phyloP scores from a whole-genome alignment of 2,329 filamentous ascomycete genomes.

The Myrmaecium sp. region DNA sequence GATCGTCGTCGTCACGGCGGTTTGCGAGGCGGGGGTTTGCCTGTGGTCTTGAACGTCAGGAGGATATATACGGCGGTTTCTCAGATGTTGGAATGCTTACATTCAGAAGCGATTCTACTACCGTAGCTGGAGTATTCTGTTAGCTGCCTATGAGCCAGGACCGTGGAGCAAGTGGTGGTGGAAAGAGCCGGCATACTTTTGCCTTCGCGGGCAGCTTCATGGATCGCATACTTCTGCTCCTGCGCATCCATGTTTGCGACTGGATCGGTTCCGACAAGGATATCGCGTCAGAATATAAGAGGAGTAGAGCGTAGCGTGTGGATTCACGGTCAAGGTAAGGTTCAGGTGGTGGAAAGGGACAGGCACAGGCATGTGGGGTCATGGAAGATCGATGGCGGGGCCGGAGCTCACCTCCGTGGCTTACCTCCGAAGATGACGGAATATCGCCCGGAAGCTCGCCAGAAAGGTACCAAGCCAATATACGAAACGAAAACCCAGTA shows the following conservation, averaged over 20 bases:
- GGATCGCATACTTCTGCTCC: conserved; percentile 55
- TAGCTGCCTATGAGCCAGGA: conserved; percentile 8
- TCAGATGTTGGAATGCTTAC: conserved; percentile 24
- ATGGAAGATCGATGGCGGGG: too few relatives aligned
- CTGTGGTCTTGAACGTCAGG: conserved; percentile 23
- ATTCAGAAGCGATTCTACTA: conserved; percentile 59
- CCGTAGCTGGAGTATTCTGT: conserved; percentile 32
- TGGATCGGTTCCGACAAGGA: too few relatives aligned
- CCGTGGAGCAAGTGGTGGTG: conserved; percentile 4
- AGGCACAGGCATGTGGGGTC: too few relatives aligned
- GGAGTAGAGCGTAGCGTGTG: too few relatives aligned
- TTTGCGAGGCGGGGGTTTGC: conserved; percentile 63
- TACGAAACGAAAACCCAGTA: too few relatives aligned
- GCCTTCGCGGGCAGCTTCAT: conserved; percentile 74
- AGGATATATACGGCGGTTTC: conserved; percentile 12
- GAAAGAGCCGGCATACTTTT: conserved; percentile 40
- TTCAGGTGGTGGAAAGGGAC: too few relatives aligned
- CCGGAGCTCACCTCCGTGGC: too few relatives aligned
- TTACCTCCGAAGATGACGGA: too few relatives aligned
- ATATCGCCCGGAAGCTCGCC: too few relatives aligned
- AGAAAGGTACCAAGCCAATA: too few relatives aligned
- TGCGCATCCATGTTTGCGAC: conserved; percentile 8
- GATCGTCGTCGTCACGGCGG: conserved; percentile 67
- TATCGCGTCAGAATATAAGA: too few relatives aligned
- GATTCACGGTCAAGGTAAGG: too few relatives aligned